Conservation (phyloP, 2,329 filamentous ascomycete species). For the Cercospora brassicicola region DNA sequence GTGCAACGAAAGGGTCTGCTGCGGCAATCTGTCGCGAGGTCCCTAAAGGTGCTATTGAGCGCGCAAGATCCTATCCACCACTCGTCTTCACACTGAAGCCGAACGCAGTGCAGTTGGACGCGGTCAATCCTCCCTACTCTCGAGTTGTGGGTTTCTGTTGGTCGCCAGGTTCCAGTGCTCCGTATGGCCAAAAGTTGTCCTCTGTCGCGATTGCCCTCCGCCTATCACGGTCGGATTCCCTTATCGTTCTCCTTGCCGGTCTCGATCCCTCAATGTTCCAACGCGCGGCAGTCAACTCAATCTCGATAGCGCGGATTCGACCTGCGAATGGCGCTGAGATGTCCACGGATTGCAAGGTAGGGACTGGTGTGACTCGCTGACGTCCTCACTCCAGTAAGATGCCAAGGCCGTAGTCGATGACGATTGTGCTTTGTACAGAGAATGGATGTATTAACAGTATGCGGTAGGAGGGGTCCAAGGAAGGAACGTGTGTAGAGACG, state of each 20-base stretch:
- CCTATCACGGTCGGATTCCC: not conserved
- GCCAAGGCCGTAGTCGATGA: slow-evolving; percentile 1
- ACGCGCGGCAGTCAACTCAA: not conserved
- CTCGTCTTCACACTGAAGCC: not conserved
- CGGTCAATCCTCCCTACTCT: not conserved
- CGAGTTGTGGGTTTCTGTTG: not conserved
- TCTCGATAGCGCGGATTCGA: not conserved
- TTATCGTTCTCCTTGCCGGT: not conserved
- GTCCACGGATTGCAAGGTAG: not conserved
- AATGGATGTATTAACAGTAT: slow-evolving; percentile 21
- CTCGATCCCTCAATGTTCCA: not conserved
- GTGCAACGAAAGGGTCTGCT: not conserved
- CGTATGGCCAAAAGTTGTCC: not conserved
- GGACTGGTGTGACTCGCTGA: not conserved
- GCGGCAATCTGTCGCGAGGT: not conserved
- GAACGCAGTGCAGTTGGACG: not conserved
- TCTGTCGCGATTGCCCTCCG: not conserved
- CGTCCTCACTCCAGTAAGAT: not conserved
- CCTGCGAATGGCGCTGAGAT: slow-evolving; percentile 11
- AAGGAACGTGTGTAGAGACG: slow-evolving; percentile 25
- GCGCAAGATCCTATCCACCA: not conserved
- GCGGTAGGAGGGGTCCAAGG: slow-evolving; percentile 7
- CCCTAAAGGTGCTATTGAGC: not conserved
- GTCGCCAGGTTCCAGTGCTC: not conserved
- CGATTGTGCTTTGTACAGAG: slow-evolving; percentile 23